phyloP scores from a whole-genome alignment of 192 early-diverging fungal species.

The Coemansia sp. region DNA sequence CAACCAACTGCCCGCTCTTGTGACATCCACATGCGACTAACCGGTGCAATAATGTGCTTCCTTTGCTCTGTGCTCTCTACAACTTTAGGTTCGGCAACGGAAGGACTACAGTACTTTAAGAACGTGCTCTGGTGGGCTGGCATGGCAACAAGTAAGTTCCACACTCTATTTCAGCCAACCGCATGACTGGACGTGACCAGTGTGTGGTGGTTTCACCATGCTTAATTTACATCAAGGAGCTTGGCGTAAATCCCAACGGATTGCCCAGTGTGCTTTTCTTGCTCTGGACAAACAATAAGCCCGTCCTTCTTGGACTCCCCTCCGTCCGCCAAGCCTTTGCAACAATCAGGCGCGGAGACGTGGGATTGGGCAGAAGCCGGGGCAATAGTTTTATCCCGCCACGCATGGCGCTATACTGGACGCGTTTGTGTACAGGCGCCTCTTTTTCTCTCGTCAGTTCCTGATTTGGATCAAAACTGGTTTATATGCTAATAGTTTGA shows the following conservation, averaged over 20 bases:
- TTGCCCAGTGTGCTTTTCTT: background rate
- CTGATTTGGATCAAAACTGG: background rate
- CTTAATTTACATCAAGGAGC: background rate
- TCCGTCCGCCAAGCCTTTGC: conserved; percentile 4
- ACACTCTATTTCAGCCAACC: background rate
- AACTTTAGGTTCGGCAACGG: conserved; percentile 59
- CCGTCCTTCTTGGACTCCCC: background rate
- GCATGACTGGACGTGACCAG: background rate
- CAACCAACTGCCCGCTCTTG: background rate
- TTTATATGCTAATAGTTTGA: background rate
- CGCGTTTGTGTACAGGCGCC: background rate
- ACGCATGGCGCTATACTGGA: conserved; percentile 2
- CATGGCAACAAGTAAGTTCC: conserved; percentile 61
- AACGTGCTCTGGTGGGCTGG: conserved; percentile 91
- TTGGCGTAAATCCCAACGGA: background rate
- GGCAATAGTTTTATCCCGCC: background rate
- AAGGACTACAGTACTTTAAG: conserved; percentile 76
- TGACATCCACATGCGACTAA: background rate
- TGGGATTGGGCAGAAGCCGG: background rate
- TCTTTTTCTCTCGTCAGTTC: background rate
- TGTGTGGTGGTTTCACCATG: background rate
- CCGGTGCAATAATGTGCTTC: background rate
- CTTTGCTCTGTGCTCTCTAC: background rate
- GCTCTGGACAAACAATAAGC: background rate
- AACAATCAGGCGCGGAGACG: background rate